Conservation (phyloP, 495 filamentous ascomycete species). For the Trichocladium antarcticum region DNA sequence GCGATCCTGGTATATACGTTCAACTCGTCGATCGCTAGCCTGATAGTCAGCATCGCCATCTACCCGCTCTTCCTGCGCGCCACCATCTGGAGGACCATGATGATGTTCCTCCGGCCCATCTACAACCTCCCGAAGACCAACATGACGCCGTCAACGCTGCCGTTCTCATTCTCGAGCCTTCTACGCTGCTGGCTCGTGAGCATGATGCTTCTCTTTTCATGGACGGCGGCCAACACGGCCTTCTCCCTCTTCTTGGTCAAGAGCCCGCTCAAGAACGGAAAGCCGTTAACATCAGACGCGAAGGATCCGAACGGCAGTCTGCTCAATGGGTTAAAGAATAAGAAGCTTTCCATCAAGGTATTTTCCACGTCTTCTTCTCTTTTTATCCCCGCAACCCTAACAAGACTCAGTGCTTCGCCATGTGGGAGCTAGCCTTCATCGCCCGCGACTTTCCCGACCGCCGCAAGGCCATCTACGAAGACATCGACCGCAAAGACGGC, state of each 20-base stretch:
- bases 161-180: constrained; percentile 46
- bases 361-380: constrained; percentile 9
- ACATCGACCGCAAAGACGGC: constrained; percentile 72
- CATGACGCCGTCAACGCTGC: constrained; percentile 47
- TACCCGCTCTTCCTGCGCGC: constrained; percentile 56
- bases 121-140: constrained; percentile 62
- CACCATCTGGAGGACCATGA: constrained; percentile 52
- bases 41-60: constrained; percentile 42
- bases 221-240: constrained; percentile 61
- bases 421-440: constrained; percentile 82
- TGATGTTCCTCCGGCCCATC: constrained; percentile 58
- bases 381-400: constrained; percentile 14
- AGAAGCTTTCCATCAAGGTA: constrained; percentile 52
- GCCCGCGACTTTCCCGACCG: constrained; percentile 59
- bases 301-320: constrained; percentile 89
- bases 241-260: constrained; percentile 70
- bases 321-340: constrained; percentile 69
- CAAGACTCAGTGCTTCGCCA: constrained; percentile 56
- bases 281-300: constrained; percentile 72
- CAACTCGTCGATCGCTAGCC: constrained; percentile 33
- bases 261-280: constrained; percentile 68
- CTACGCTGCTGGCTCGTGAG: constrained; percentile 52
- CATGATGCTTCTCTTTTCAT: constrained; percentile 54
- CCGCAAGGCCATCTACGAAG: constrained; percentile 73
- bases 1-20: constrained; percentile 23